These are phyloP conservation scores for Tothia fuscella DNA, from an alignment of 2,329 filamentous ascomycete genomes.

Conservation along the genomic window DNA sequence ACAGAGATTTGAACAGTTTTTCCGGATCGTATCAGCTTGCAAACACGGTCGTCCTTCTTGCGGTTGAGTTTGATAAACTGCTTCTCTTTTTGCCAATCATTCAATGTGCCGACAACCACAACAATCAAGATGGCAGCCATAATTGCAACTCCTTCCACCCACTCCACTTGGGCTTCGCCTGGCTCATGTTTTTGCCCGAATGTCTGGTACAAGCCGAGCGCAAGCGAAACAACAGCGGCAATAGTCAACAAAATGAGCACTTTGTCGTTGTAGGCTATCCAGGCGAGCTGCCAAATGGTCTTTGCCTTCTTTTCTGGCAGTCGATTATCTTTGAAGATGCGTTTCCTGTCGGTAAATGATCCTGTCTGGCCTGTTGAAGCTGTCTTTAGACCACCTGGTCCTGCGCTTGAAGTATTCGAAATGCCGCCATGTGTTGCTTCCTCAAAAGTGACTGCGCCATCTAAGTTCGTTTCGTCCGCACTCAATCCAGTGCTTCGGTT, in stretches of 20 bases:
- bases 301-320: constrained; percentile 60
- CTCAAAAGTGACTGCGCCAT: background rate
- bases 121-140: constrained; percentile 66
- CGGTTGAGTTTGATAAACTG: constrained; percentile 71
- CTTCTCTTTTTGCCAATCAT: constrained; percentile 72
- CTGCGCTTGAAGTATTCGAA: background rate
- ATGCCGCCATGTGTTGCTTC: background rate
- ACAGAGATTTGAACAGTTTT: constrained; percentile 57
- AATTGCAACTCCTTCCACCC: constrained; percentile 74
- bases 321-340: constrained; percentile 57
- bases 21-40: constrained; percentile 66
- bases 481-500: constrained; percentile 37
- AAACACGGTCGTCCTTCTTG: constrained; percentile 63
- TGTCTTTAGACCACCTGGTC: background rate
- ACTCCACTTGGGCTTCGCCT: constrained; percentile 52
- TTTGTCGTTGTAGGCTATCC: constrained; percentile 76
- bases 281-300: constrained; percentile 57
- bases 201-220: constrained; percentile 63
- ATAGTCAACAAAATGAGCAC: constrained; percentile 60
- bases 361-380: background rate
- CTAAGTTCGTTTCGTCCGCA: constrained; percentile 30
- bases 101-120: constrained; percentile 60
- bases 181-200: constrained; percentile 39
- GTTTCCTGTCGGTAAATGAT: constrained; percentile 45
- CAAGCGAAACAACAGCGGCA: constrained; percentile 59